A percentile compares a stretch with the other conserved stretches of the same genome.
Conservation (phyloP, 495 filamentous ascomycete genomes). For the Aspergillus sclerotioniger region DNA sequence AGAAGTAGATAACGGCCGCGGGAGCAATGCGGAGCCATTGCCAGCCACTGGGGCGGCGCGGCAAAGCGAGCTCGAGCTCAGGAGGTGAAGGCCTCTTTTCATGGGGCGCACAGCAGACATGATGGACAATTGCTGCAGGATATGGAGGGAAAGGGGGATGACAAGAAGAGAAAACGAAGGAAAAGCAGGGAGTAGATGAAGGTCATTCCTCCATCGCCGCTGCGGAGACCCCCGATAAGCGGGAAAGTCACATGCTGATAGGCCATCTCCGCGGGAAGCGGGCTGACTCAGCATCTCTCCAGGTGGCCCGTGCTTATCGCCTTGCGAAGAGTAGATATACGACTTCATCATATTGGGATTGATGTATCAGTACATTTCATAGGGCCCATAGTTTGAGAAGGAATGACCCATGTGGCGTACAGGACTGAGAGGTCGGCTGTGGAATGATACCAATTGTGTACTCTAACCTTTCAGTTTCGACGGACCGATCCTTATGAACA, state of each 20-base stretch:
- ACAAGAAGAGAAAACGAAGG: slow-evolving; percentile 9
- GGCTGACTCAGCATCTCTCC: background rate
- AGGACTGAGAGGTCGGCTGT: too few species aligned
- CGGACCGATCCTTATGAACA: too few species aligned
- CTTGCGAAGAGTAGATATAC: background rate
- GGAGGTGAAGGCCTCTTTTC: slow-evolving; percentile 32
- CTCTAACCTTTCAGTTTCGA: too few species aligned
- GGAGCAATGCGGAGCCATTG: slow-evolving; percentile 39
- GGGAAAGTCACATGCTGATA: slow-evolving; percentile 48
- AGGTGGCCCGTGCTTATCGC: background rate
- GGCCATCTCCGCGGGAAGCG: slow-evolving; percentile 23
- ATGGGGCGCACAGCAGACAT: slow-evolving; percentile 39
- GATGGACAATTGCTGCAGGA: slow-evolving; percentile 18
- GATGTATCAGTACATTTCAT: background rate
- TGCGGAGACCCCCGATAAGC: slow-evolving; percentile 33
- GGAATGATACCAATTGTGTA: too few species aligned
- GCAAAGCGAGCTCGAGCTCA: slow-evolving; percentile 30
- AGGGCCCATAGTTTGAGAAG: too few species aligned
- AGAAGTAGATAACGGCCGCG: slow-evolving; percentile 32
- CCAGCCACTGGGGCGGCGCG: slow-evolving; percentile 31
- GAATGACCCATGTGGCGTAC: too few species aligned
- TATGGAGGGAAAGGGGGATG: slow-evolving; percentile 21
- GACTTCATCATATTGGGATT: background rate
- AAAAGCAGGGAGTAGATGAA: background rate
- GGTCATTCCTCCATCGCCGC: slow-evolving; percentile 2